These are phyloP conservation scores for Fusarium sp. DNA, from an alignment of 2,329 filamentous ascomycete species.

Conservation along the genomic window DNA sequence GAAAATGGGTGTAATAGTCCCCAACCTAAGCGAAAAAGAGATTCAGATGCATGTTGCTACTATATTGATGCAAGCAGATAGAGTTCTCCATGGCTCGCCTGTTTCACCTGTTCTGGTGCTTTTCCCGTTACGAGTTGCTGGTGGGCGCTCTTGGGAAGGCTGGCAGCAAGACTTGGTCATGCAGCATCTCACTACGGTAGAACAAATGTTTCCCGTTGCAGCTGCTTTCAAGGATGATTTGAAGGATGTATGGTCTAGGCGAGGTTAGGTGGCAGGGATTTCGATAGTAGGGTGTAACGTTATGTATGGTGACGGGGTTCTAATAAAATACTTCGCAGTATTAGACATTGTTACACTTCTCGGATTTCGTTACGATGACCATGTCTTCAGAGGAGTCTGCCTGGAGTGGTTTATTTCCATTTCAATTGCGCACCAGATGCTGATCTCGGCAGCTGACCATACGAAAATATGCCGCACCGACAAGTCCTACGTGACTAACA, in stretches of 20 bases:
- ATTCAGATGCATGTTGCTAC: slow-evolving; percentile 43
- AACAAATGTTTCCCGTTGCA: slow-evolving; percentile 48
- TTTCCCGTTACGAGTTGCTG: slow-evolving; percentile 54
- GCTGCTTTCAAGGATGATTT: slow-evolving; percentile 45
- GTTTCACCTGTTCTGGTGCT: slow-evolving; percentile 53
- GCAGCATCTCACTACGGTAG: slow-evolving; percentile 36
- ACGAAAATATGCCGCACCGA: slow-evolving; percentile 1
- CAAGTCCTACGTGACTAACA: slow-evolving; percentile 8
- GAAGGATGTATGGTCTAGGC: slow-evolving; percentile 35
- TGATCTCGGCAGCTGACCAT: slow-evolving; percentile 24
- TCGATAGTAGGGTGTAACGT: too few relatives aligned
- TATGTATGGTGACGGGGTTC: too few relatives aligned
- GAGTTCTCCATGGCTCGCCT: slow-evolving; percentile 33
- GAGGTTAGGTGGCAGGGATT: background rate
- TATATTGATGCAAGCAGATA: slow-evolving; percentile 43
- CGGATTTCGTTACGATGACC: background rate
- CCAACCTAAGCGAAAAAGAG: slow-evolving; percentile 39
- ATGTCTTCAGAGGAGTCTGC: background rate
- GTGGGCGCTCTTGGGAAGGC: slow-evolving; percentile 46
- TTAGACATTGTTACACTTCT: background rate
- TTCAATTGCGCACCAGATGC: background rate
- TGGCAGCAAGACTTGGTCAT: slow-evolving; percentile 46
- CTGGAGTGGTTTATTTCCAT: background rate
- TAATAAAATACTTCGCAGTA: too few relatives aligned
- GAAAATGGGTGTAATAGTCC: slow-evolving; percentile 34